Evolutionary conservation across 2,329 filamentous ascomycete species (phyloP).

Genomic region (Cercospora nicotianae): DNA sequence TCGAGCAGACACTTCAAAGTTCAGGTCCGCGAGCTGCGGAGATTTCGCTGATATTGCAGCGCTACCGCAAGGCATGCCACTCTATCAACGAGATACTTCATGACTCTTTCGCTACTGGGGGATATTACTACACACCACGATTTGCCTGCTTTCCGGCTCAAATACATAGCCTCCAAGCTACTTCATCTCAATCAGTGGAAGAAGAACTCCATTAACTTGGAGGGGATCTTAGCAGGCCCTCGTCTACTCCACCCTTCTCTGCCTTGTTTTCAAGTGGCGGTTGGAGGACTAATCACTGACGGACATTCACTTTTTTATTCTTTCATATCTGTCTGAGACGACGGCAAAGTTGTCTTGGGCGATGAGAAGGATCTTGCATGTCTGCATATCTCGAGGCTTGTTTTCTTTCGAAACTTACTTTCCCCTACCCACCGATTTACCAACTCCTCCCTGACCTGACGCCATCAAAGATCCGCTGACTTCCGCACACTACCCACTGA

Average conservation of each 20-base stretch:
- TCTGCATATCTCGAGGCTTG: neutral
- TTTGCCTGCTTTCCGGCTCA: slow-evolving; percentile 53
- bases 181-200: slow-evolving; percentile 52
- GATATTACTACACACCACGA: slow-evolving; percentile 41
- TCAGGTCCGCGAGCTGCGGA: neutral
- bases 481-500: neutral
- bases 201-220: slow-evolving; percentile 40
- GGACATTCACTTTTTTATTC: slow-evolving; percentile 40
- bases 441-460: neutral
- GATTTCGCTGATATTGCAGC: neutral
- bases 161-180: slow-evolving; percentile 51
- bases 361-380: slow-evolving; percentile 8
- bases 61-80: slow-evolving; percentile 1
- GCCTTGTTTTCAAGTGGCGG: slow-evolving; percentile 40
- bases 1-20: slow-evolving; percentile 2
- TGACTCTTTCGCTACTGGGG: neutral
- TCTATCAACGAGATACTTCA: neutral
- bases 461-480: neutral
- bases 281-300: slow-evolving; percentile 51
- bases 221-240: slow-evolving; percentile 53
- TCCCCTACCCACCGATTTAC: neutral
- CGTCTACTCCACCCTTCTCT: slow-evolving; percentile 55
- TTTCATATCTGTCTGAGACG: slow-evolving; percentile 11
- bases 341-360: neutral
- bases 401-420: neutral